Evolutionary conservation across 2,329 filamentous ascomycete genomes (phyloP).

Genomic region (Hypomyces perniciosus): DNA sequence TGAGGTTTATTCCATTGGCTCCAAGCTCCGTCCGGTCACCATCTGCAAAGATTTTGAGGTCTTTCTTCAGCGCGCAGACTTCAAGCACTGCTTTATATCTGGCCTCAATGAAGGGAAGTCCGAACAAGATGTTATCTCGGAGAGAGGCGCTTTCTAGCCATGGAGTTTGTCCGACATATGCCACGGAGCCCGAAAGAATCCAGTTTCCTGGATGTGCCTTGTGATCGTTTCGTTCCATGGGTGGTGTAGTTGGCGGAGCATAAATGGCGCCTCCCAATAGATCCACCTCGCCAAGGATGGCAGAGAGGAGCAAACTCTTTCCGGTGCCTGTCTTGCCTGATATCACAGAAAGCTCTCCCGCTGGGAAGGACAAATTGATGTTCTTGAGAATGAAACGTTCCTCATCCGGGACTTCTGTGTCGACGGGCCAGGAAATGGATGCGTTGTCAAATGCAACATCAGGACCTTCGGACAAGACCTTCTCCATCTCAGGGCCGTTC

Average conservation of each 20-base stretch:
- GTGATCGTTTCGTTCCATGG: slow-evolving; percentile 52
- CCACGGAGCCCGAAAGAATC: slow-evolving; percentile 63
- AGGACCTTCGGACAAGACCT: slow-evolving; percentile 48
- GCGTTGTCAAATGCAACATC: slow-evolving; percentile 61
- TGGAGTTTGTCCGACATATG: slow-evolving; percentile 72
- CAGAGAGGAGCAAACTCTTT: slow-evolving; percentile 68
- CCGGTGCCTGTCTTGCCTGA: slow-evolving; percentile 73
- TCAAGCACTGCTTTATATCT: slow-evolving; percentile 66
- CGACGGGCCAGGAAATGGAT: slow-evolving; percentile 68
- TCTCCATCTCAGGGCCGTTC: slow-evolving; percentile 56
- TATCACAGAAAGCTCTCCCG: slow-evolving; percentile 64
- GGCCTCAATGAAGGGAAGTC: slow-evolving; percentile 60
- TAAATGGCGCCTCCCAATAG: slow-evolving; percentile 57
- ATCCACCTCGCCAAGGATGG: slow-evolving; percentile 71
- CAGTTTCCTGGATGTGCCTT: slow-evolving; percentile 60
- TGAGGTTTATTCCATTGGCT: slow-evolving; percentile 77
- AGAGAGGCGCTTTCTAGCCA: slow-evolving; percentile 83
- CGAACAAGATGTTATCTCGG: slow-evolving; percentile 72
- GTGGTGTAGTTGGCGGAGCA: slow-evolving; percentile 43
- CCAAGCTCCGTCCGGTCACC: slow-evolving; percentile 78
- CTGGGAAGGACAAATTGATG: slow-evolving; percentile 60
- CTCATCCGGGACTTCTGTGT: slow-evolving; percentile 50
- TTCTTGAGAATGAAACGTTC: slow-evolving; percentile 60
- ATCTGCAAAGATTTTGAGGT: slow-evolving; percentile 68
- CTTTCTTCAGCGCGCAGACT: slow-evolving; percentile 68